Conservation (phyloP, 2,329 filamentous ascomycete species). For the Penicillium fuscoglaucum region DNA sequence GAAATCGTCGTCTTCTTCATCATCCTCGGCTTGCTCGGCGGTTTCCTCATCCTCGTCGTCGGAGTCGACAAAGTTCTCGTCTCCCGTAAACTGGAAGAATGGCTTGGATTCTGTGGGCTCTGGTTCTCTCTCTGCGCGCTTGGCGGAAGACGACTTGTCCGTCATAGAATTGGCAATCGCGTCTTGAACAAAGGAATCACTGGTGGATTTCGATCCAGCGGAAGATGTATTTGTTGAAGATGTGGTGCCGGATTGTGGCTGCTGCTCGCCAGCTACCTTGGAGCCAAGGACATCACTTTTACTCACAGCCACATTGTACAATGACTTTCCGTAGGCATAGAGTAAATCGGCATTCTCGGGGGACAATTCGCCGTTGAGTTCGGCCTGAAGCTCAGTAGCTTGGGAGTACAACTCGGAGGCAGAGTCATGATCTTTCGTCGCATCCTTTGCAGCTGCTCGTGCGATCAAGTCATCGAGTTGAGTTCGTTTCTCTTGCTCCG, state of each 20-base stretch:
- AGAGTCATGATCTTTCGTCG: conserved; percentile 81
- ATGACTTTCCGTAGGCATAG: conserved; percentile 87
- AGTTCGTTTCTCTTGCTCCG: conserved; percentile 51
- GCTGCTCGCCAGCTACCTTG: conserved; percentile 64
- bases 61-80: conserved; percentile 87
- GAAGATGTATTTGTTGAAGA: conserved; percentile 42
- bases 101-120: conserved; percentile 51
- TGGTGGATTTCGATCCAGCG: conserved; percentile 17
- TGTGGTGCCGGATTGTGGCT: conserved; percentile 54
- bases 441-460: conserved; percentile 80
- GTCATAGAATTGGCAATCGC: conserved; percentile 27
- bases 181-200: conserved; percentile 28
- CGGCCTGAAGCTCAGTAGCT: conserved; percentile 85
- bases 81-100: conserved; percentile 87
- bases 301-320: conserved; percentile 90
- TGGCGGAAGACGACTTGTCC: conserved; percentile 17
- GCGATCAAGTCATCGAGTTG: conserved; percentile 76
- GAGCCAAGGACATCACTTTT: conserved; percentile 94
- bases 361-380: conserved; percentile 88
- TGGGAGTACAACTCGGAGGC: conserved; percentile 85
- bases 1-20: conserved; percentile 65
- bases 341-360: conserved; percentile 90
- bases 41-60: conserved; percentile 57
- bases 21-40: conserved; percentile 49
- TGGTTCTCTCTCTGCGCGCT: conserved; percentile 15